Conservation (phyloP, 2,329 filamentous ascomycete genomes). For the Aspergillus awamori region DNA sequence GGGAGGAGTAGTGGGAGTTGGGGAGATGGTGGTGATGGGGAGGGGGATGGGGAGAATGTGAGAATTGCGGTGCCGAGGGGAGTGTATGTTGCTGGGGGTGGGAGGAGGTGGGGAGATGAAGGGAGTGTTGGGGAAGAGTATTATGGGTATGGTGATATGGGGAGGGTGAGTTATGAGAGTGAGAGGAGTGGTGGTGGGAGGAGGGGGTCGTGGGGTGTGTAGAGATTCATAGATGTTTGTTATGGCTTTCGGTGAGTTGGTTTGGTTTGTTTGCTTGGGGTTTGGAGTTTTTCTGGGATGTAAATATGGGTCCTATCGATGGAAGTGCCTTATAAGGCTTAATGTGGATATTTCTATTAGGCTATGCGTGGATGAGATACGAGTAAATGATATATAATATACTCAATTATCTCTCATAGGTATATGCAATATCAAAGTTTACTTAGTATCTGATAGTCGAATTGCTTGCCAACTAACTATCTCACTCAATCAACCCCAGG, state of each 20-base stretch:
- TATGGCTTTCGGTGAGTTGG: neutral
- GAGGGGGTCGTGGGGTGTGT: too few relatives aligned
- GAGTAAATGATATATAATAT: too few relatives aligned
- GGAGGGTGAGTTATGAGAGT: too few relatives aligned
- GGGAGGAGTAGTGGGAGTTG: slow-evolving; percentile 9
- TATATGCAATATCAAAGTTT: too few relatives aligned
- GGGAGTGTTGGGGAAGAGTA: too few relatives aligned
- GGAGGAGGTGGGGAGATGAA: neutral
- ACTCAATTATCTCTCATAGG: too few relatives aligned
- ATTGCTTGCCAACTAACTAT: too few relatives aligned
- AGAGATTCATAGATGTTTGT: too few relatives aligned
- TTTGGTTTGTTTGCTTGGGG: neutral
- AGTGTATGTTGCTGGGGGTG: slow-evolving; percentile 14
- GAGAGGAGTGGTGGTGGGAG: too few relatives aligned
- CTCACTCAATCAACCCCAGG: neutral
- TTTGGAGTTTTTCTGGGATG: neutral
- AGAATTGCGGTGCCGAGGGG: slow-evolving; percentile 34
- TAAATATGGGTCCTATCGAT: neutral
- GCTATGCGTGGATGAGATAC: neutral
- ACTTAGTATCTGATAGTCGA: too few relatives aligned
- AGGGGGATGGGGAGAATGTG: slow-evolving; percentile 7
- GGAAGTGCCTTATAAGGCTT: neutral
- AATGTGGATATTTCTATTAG: neutral
- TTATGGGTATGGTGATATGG: too few relatives aligned
- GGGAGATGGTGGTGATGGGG: neutral